These are phyloP conservation scores for Leptographium flavum DNA, from an alignment of 2,329 filamentous ascomycete species.

Conservation along the genomic window DNA sequence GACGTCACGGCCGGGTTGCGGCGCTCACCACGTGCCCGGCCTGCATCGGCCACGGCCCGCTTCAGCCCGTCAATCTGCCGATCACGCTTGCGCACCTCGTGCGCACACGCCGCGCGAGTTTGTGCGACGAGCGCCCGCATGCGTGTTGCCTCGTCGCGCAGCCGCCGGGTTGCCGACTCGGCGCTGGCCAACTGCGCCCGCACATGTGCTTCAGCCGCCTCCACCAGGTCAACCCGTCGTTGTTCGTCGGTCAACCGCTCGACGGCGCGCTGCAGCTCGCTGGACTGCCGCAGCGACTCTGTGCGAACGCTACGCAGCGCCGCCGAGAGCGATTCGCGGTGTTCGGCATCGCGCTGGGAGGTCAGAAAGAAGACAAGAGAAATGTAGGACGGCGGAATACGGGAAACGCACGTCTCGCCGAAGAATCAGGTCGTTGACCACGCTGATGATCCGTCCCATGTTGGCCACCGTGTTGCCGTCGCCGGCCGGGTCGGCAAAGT, in stretches of 20 bases:
- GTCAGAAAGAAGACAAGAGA: background rate
- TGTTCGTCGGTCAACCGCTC: conserved; percentile 40
- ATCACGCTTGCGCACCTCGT: conserved; percentile 82
- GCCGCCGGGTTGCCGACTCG: conserved; percentile 56
- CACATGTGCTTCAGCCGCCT: conserved; percentile 57
- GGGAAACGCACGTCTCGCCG: conserved; percentile 61
- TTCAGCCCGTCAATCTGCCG: conserved; percentile 80
- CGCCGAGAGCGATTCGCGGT: conserved; percentile 68
- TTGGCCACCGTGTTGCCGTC: conserved; percentile 34
- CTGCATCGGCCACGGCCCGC: conserved; percentile 64
- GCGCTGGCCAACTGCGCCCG: conserved; percentile 58
- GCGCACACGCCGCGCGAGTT: conserved; percentile 73
- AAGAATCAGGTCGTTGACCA: conserved; percentile 86
- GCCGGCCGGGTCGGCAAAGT: conserved; percentile 64
- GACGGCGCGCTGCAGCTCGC: conserved; percentile 46
- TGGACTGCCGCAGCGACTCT: conserved; percentile 59
- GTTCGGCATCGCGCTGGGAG: conserved; percentile 70
- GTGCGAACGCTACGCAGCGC: conserved; percentile 64
- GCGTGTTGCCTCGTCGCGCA: conserved; percentile 72
- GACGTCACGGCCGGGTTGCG: conserved; percentile 39
- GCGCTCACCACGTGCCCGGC: conserved; percentile 42
- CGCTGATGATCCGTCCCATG: conserved; percentile 77
- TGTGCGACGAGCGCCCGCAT: conserved; percentile 71
- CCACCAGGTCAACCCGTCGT: conserved; percentile 40
- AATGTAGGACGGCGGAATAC: background rate